These are phyloP conservation scores for Ophiostoma triangulosporum DNA, from an alignment of 2,329 filamentous ascomycete species.

Conservation along the genomic window DNA sequence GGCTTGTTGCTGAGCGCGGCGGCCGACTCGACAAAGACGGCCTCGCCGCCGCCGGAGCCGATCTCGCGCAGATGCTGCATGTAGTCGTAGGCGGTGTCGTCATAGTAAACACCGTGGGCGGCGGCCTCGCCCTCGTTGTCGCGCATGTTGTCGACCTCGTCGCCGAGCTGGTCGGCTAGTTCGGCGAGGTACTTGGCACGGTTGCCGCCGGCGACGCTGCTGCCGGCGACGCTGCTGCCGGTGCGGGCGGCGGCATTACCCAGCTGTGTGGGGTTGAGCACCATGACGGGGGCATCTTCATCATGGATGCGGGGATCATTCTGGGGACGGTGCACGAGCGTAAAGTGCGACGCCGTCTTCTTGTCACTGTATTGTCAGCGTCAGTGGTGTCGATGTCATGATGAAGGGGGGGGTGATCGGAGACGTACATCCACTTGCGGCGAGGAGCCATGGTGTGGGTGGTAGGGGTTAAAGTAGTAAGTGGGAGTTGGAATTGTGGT, in stretches of 20 bases:
- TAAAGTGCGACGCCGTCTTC: slow-evolving; percentile 84
- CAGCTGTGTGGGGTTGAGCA: slow-evolving; percentile 57
- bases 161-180: slow-evolving; percentile 61
- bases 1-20: slow-evolving; percentile 53
- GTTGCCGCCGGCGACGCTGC: slow-evolving; percentile 11
- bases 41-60: slow-evolving; percentile 57
- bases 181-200: slow-evolving; percentile 59
- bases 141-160: slow-evolving; percentile 51
- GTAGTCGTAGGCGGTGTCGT: slow-evolving; percentile 94
- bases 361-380: slow-evolving; percentile 44
- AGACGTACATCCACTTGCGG: slow-evolving; percentile 24
- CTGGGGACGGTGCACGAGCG: slow-evolving; percentile 88
- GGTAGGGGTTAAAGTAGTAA: no score
- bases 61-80: slow-evolving; percentile 97
- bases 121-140: slow-evolving; percentile 94
- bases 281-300: slow-evolving; percentile 73
- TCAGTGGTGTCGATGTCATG: neutral
- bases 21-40: slow-evolving; percentile 69
- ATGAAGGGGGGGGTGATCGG: neutral
- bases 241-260: slow-evolving; percentile 24
- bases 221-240: neutral
- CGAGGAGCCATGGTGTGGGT: slow-evolving; percentile 11
- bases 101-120: slow-evolving; percentile 83
- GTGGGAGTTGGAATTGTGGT: no score
- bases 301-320: slow-evolving; percentile 97